phyloP scores from a whole-genome alignment of 345 rosid genomes.

The Dipteronia dyeriana region DNA sequence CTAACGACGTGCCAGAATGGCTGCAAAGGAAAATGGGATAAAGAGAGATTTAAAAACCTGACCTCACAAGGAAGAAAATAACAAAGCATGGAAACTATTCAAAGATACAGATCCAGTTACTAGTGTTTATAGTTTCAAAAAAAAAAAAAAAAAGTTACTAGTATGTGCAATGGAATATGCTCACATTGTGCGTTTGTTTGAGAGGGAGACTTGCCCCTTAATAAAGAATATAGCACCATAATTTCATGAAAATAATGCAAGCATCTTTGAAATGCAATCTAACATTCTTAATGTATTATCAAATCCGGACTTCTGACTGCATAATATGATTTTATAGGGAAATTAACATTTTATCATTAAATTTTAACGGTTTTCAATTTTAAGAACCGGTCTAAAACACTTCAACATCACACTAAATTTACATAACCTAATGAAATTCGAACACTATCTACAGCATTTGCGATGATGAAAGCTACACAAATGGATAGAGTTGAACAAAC shows the following conservation, averaged over 20 bases:
- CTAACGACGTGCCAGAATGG: slow-evolving; percentile 85
- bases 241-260: not conserved
- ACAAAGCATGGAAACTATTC: not conserved
- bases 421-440: not conserved
- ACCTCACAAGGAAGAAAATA: not conserved
- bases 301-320: not conserved
- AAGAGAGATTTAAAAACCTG: not conserved
- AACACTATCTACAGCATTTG: not conserved
- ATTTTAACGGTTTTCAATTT: not conserved
- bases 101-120: not conserved
- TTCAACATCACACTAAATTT: not conserved
- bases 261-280: not conserved
- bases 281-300: not conserved
- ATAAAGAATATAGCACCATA: not conserved
- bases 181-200: not conserved
- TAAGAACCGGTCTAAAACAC: not conserved
- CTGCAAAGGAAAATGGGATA: slow-evolving; percentile 42
- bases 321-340: not conserved
- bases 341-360: not conserved
- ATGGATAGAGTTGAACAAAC: not conserved
- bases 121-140: too few relatives aligned
- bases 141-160: too few relatives aligned
- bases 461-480: not conserved
- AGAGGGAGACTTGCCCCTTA: not conserved
- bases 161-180: not conserved